Evolutionary conservation across 2,329 filamentous ascomycete genomes (phyloP), one percentile per base, ranked within the genome.

Genomic region (Onygenales sp.): DNA sequence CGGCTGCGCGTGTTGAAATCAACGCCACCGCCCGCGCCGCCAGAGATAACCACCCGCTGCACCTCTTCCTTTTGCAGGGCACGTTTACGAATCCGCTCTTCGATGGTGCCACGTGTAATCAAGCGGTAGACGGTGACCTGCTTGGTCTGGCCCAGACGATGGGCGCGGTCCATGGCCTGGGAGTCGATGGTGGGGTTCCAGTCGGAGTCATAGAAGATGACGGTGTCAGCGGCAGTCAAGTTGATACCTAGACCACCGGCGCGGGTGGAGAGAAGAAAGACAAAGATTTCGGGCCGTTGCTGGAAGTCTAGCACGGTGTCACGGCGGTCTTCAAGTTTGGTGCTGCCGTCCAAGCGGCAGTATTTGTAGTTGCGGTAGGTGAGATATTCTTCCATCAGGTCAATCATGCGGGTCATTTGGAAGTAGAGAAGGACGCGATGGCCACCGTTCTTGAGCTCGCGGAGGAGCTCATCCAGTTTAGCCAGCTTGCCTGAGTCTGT

Each of bases 401-500:
- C 92, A 66, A 98, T 97, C 93, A 98, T 98, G 66, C 88, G 87
- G 3, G 93, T 98, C 93, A 98, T 98, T 77, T 98, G 93, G 87
- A 98, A 98, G 78, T 98, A 98, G 17, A 98, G 77, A 52, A 98
- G 77, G 21, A 98, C 93, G 65, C 93, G 90, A 63, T 98, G 93
- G 37, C 87, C 87, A 58, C 87, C 88, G 57, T 89, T 86, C 78
- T 97, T 98, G 64, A 98, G 84, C 68, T 90, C 81, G 67, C 87
- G 87, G 11, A 98, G 79, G 14, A 98, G 77, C 59, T 88, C 79
- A 67, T 98, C 93, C 49, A 98, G 77, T 66, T 90, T 89, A 46
- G 90, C 91, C 56, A 98, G 81, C 74, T 98, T 98, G 65, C 93
- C 93, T 51, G 90, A 95, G 71, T 97, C 93, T 1, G 92, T 97